Evolutionary conservation across 2,329 filamentous ascomycete genomes (phyloP), one percentile per base, ranked within the genome.

Genomic region (Monilinia laxa): DNA sequence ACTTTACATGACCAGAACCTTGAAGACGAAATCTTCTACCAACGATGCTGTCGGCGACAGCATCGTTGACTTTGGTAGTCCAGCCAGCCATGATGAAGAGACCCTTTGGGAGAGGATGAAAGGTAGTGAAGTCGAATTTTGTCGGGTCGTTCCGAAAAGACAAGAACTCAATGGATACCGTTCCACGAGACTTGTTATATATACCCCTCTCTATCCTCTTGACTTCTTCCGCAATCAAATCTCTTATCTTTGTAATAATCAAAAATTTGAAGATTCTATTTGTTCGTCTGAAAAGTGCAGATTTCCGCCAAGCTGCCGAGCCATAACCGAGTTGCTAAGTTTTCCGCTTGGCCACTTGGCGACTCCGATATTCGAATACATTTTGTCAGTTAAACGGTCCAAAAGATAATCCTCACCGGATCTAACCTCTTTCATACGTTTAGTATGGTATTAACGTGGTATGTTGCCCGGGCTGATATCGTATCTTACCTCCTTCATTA

Each of bases 11-110:
- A 73, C 91, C 91, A 54, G 86, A 92, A 71, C 90, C 90, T 69
- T 96, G 91, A 52, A 96, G 86, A 71, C 87, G 86, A 80, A 96
- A 96, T 81, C 88, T 91, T 71, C 83, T 81, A 68, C 91, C 91
- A 68, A 92, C 83, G 49, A 82, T 77, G 75, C 87, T 88, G 69
- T 79, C 80, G 68, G 90, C 91, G 71, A 93, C 83, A 68, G 71
- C 73, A 69, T 70, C 73, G 42, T 75, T 76, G 23, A 71, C 73
- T 53, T 71, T 73, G 18, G 47, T 54, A 63, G 49, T 38, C 60
- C 60, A 63, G 20, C 60, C 49, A 53, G 49, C 23, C 60, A 63
- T 63, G 60, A 62, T 51, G 20, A 51, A 31, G 58, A 35, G 51
- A 25, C n/a, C 16, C 28, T 51, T 49, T 9, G 2, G 4, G 12